Evolutionary conservation across 768 basidiomycete species (phyloP).

Genomic region (Lentinus brumalis): DNA sequence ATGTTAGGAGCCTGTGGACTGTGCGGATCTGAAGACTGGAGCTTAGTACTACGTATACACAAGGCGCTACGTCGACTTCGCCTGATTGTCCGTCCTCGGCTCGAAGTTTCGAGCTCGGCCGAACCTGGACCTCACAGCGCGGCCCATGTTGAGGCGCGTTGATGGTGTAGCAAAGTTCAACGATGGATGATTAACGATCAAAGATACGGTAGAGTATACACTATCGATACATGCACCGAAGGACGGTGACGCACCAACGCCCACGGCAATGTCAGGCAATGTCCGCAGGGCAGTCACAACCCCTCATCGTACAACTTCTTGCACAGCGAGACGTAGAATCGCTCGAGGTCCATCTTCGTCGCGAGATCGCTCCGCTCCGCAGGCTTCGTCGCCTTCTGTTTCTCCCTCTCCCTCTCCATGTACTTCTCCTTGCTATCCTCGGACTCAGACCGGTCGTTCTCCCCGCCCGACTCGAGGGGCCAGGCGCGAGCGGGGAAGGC

Average conservation of each 20-base stretch:
- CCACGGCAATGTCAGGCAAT: not conserved
- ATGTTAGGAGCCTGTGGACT: too few species aligned
- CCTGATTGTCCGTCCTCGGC: too few species aligned
- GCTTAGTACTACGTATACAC: too few species aligned
- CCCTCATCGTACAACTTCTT: slow-evolving; percentile 94
- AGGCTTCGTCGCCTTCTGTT: slow-evolving; percentile 14
- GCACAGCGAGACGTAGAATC: slow-evolving; percentile 87
- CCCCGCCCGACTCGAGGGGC: slow-evolving; percentile 7
- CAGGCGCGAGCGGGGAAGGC: slow-evolving; percentile 13
- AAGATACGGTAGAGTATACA: not conserved
- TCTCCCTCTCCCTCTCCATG: slow-evolving; percentile 14
- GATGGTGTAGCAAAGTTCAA: too few species aligned
- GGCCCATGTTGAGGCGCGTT: too few species aligned
- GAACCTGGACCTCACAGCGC: too few species aligned
- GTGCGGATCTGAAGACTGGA: too few species aligned
- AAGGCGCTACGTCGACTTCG: too few species aligned
- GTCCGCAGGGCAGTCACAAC: slow-evolving; percentile 41
- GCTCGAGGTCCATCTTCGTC: slow-evolving; percentile 77
- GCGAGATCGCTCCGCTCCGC: slow-evolving; percentile 47
- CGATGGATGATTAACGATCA: too few species aligned
- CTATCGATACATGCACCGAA: not conserved
- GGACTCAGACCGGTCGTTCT: not conserved
- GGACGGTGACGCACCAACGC: not conserved
- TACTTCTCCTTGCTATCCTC: not conserved
- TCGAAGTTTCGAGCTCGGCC: too few species aligned